Evolutionary conservation across 805 yeast species (phyloP).

Genomic region (Saccharomycopsis babjevae): DNA sequence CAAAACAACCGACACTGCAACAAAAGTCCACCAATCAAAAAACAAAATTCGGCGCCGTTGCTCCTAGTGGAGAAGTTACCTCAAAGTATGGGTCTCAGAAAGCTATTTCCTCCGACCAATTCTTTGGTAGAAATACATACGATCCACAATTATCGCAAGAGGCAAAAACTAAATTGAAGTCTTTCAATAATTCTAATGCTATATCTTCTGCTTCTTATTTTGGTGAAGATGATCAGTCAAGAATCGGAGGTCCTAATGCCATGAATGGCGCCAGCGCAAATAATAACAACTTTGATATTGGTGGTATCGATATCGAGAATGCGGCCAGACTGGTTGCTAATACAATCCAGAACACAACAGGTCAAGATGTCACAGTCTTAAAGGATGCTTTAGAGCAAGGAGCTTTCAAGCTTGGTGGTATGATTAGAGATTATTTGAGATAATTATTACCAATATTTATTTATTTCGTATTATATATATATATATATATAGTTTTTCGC

Average conservation of each 20-base stretch:
- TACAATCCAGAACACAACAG: slow-evolving; percentile 63
- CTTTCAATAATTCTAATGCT: slow-evolving; percentile 77
- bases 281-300: slow-evolving; percentile 22
- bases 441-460: neutral
- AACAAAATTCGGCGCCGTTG: slow-evolving; percentile 41
- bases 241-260: slow-evolving; percentile 6
- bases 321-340: slow-evolving; percentile 55
- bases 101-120: slow-evolving; percentile 93
- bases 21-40: slow-evolving; percentile 18
- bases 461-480: too few species aligned
- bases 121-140: slow-evolving; percentile 78
- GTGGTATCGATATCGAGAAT: slow-evolving; percentile 42
- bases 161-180: slow-evolving; percentile 70
- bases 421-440: slow-evolving; percentile 75
- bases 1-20: slow-evolving; percentile 27
- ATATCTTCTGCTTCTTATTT: slow-evolving; percentile 90
- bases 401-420: slow-evolving; percentile 77
- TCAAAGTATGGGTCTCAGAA: slow-evolving; percentile 79
- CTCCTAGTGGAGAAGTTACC: slow-evolving; percentile 66
- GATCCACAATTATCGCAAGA: slow-evolving; percentile 72
- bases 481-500: neutral
- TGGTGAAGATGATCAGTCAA: slow-evolving; percentile 65
- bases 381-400: slow-evolving; percentile 92
- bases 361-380: slow-evolving; percentile 79
- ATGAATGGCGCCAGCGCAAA: slow-evolving; percentile 22